Conservation (phyloP, 257 asterid genomes). For the Solanum rostratum region DNA sequence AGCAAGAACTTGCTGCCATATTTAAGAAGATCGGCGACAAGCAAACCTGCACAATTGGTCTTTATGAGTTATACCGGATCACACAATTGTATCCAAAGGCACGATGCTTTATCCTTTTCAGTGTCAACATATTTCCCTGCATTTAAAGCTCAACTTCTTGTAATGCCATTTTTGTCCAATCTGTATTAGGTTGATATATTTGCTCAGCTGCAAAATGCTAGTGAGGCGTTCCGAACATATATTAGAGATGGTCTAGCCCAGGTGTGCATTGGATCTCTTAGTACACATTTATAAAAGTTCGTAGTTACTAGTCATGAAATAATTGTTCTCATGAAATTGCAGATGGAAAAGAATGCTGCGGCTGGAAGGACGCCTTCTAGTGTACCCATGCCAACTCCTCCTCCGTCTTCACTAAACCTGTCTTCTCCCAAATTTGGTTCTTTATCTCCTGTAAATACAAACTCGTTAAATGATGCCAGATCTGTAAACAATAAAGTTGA, state of each 20-base stretch:
- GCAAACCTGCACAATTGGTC: conserved; percentile 97
- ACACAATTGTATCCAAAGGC: conserved; percentile 97
- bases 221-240: conserved; percentile 92
- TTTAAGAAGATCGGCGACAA: conserved; percentile 98
- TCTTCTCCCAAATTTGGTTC: conserved; percentile 67
- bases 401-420: conserved; percentile 64
- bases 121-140: not conserved
- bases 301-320: not conserved
- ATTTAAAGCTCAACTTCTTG: not conserved
- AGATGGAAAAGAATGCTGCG: conserved; percentile 99
- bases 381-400: conserved; percentile 92
- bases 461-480: conserved; percentile 44
- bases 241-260: conserved; percentile 97
- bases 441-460: conserved; percentile 66
- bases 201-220: conserved; percentile 95
- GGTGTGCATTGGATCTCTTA: conserved; percentile 27
- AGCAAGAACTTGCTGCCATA: conserved; percentile 99
- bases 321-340: conserved; percentile 17
- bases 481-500: conserved; percentile 45
- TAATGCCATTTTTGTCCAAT: not conserved
- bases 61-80: conserved; percentile 87
- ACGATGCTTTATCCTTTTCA: not conserved
- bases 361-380: conserved; percentile 99
- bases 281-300: not conserved
- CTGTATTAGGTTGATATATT: conserved; percentile 85